Evolutionary conservation across 2,329 filamentous ascomycete genomes (phyloP), one percentile per base, ranked within the genome.

Genomic region (Xylariaceae sp.): DNA sequence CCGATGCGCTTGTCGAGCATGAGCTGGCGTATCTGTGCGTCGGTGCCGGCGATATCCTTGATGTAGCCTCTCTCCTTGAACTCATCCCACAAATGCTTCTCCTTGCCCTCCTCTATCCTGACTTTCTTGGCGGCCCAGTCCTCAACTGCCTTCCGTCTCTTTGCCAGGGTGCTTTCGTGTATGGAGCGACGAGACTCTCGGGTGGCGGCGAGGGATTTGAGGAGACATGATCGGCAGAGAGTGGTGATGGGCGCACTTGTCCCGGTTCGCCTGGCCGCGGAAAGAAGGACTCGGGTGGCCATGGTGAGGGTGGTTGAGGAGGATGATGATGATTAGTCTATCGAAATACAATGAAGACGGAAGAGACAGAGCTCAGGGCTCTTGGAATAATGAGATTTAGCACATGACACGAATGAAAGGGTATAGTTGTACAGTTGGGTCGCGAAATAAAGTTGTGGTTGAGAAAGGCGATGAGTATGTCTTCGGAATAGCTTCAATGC

Each of bases 51-150:
- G 33, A 88, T 76, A 58, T 89, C 83, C 63, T 92, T 89, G 55
- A 93, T 75, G 58, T 82, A 84, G 41, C 88, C 89, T 62, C 89
- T 78, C 69, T 88, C 84, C 60, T 89, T 81, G 12, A 94, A 75
- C 16, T 86, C 62, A 47, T 82, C 80, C 72, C 88, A 83, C 48
- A 86, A 77, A 57, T 82, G 73, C 42, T 72, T 72, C 44, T 68
- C 50, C 59, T 80, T 70, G 42, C 84, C 83, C 1, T 69, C 66
- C 46, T 72, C 42, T 42, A 87, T 83, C 52, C 66, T 62, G 34
- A 69, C 52, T 3, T 80, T 80, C 47, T 70, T 69, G 42, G 68
- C 56, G 14, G 71, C 60, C 83, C 84, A 87, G 17, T 72, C 63
- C 39, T 68, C 55, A 11, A 75, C 64, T 7, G 75, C 78, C 1